phyloP scores from a whole-genome alignment of 2,329 filamentous ascomycete species.

The Septoria petroselini region DNA sequence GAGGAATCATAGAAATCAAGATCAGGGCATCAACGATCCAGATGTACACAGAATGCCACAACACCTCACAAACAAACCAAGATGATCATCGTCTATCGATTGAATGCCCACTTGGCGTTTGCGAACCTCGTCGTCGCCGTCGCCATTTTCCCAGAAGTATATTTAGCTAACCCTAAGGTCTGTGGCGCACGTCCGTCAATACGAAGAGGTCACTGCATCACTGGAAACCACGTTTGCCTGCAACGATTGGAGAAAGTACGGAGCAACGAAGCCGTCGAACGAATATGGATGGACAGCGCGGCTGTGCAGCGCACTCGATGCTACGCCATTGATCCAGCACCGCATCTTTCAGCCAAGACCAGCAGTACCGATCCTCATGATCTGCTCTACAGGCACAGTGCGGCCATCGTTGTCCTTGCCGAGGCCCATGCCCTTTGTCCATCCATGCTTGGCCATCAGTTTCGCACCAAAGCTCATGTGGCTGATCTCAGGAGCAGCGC shows the following conservation, averaged over 20 bases:
- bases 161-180: conserved; percentile 9
- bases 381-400: conserved; percentile 76
- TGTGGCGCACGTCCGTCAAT: too few relatives aligned
- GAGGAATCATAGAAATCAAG: too few relatives aligned
- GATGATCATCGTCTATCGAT: not conserved
- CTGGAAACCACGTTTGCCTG: too few relatives aligned
- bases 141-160: not conserved
- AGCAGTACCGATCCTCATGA: conserved; percentile 81
- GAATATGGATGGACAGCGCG: not conserved
- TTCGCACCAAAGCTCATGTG: conserved; percentile 76
- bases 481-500: conserved; percentile 77
- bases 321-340: too few relatives aligned
- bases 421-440: conserved; percentile 80
- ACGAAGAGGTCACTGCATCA: too few relatives aligned
- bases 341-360: conserved; percentile 61
- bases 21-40: not conserved
- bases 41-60: not conserved
- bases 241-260: too few relatives aligned
- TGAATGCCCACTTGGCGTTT: not conserved
- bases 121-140: not conserved
- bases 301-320: not conserved
- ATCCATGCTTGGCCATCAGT: conserved; percentile 97
- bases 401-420: conserved; percentile 83
- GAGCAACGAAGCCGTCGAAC: too few relatives aligned
- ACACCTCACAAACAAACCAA: not conserved